phyloP scores from a whole-genome alignment of 169 alveolate genomes.

The Plasmodium ovale region DNA sequence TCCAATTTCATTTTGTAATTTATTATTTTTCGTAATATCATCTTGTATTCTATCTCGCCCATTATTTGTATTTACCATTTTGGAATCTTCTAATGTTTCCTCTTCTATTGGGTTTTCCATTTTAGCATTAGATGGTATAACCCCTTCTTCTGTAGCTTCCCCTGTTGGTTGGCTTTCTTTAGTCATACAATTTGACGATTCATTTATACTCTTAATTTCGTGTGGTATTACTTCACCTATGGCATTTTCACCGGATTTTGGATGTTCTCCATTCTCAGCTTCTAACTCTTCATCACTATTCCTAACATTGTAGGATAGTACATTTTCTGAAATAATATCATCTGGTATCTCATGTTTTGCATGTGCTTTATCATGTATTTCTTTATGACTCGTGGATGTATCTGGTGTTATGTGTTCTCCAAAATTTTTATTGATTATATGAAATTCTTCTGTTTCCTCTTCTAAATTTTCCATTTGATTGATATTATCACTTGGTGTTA shows the following conservation, averaged over 20 bases:
- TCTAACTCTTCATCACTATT: background rate
- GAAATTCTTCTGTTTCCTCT: constrained; percentile 13
- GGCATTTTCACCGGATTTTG: too few species aligned
- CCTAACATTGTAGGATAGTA: background rate
- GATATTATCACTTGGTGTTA: background rate
- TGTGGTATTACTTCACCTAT: too few species aligned
- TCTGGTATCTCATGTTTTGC: background rate
- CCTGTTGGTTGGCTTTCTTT: too few species aligned
- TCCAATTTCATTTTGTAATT: background rate
- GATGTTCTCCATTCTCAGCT: constrained; percentile 4
- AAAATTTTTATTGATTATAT: constrained; percentile 7
- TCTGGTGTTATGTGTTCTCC: background rate
- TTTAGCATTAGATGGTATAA: too few species aligned
- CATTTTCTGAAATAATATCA: background rate
- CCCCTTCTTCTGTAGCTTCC: too few species aligned
- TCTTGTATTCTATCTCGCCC: background rate
- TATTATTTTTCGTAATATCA: background rate
- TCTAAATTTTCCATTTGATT: background rate
- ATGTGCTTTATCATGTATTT: background rate
- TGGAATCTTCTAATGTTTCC: too few species aligned
- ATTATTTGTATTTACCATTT: background rate
- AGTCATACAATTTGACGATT: too few species aligned
- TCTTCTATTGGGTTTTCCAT: too few species aligned
- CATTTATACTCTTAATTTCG: too few species aligned
- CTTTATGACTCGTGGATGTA: background rate